Percentiles rank a stretch among this genome's conserved stretches.
Evolutionary conservation across 73 alveolate species (phyloP).

Genomic region (Loxodes magnus): DNA sequence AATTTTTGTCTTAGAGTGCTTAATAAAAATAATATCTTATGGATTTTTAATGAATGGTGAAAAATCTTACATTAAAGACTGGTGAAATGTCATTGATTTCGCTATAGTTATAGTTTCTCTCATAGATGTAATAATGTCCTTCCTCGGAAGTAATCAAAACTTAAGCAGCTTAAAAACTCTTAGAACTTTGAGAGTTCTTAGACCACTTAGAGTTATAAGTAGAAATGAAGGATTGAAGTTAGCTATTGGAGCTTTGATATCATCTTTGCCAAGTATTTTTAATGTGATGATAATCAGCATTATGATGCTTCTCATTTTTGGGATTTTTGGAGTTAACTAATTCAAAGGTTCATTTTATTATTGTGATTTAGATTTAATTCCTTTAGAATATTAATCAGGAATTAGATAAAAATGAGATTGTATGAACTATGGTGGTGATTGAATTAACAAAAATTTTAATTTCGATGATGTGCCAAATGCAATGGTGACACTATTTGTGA

Average conservation of each 20-base stretch:
- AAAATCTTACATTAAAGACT: conserved; percentile 80
- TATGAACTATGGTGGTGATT: conserved; percentile 37
- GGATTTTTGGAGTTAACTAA: conserved; percentile 50
- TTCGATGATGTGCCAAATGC: conserved; percentile 72
- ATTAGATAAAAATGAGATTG: conserved; percentile 22
- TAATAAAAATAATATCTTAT: conserved; percentile 63
- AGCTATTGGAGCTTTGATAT: conserved; percentile 69
- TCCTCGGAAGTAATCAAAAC: too few species aligned
- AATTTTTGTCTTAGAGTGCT: conserved; percentile 67
- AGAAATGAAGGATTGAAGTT: conserved; percentile 73
- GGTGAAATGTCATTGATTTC: conserved; percentile 90
- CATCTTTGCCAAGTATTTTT: conserved; percentile 69
- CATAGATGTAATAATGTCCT: conserved; percentile 56
- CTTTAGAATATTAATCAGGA: neutral
- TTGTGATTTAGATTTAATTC: too few species aligned
- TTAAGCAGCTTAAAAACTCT: conserved; percentile 32
- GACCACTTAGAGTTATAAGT: conserved; percentile 75
- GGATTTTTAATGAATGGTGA: conserved; percentile 80
- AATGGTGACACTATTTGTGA: conserved; percentile 64
- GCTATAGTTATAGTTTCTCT: conserved; percentile 74
- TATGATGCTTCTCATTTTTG: conserved; percentile 55
- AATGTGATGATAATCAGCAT: conserved; percentile 61
- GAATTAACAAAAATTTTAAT: conserved; percentile 48
- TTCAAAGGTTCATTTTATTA: conserved; percentile 50
- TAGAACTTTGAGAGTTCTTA: conserved; percentile 60